phyloP scores from a whole-genome alignment of 495 filamentous ascomycete species.

The Neurospora sublineolata region DNA sequence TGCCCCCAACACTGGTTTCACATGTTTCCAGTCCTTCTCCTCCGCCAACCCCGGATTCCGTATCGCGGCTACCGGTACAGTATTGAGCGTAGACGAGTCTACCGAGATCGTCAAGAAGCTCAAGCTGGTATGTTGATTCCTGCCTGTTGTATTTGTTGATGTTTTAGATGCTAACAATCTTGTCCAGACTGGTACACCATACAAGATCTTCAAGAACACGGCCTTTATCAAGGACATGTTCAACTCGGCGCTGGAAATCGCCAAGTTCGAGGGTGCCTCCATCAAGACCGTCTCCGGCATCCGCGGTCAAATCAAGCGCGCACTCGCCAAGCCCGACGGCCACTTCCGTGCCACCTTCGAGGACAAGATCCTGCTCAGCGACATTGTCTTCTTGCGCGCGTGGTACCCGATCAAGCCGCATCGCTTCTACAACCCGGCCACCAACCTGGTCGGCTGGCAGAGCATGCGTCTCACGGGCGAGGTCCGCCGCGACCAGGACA shows the following conservation, averaged over 20 bases:
- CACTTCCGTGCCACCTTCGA: slow-evolving; percentile 95
- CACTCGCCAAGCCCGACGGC: slow-evolving; percentile 81
- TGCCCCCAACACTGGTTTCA: slow-evolving; percentile 91
- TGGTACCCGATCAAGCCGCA: slow-evolving; percentile 95
- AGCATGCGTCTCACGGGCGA: slow-evolving; percentile 92
- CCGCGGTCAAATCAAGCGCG: slow-evolving; percentile 90
- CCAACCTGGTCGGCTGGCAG: slow-evolving; percentile 80
- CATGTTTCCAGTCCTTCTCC: slow-evolving; percentile 82
- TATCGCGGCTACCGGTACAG: slow-evolving; percentile 85
- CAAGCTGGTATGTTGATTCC: slow-evolving; percentile 46
- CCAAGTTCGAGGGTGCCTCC: slow-evolving; percentile 93
- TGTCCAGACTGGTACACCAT: slow-evolving; percentile 41
- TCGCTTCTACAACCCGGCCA: slow-evolving; percentile 92
- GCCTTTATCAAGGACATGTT: slow-evolving; percentile 99
- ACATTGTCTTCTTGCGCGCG: slow-evolving; percentile 88
- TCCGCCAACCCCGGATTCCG: slow-evolving; percentile 84
- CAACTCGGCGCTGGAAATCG: slow-evolving; percentile 77
- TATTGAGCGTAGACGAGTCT: slow-evolving; percentile 82
- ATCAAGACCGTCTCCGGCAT: slow-evolving; percentile 94
- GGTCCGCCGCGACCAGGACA: slow-evolving; percentile 62
- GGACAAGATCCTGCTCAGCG: slow-evolving; percentile 92
- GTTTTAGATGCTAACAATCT: slow-evolving; percentile 2
- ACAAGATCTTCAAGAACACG: slow-evolving; percentile 99
- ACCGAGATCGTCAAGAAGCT: slow-evolving; percentile 98
- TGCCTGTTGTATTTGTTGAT: neutral